Evolutionary conservation across 805 yeast genomes (phyloP).

Genomic region (Hanseniaspora hatyaiensis): DNA sequence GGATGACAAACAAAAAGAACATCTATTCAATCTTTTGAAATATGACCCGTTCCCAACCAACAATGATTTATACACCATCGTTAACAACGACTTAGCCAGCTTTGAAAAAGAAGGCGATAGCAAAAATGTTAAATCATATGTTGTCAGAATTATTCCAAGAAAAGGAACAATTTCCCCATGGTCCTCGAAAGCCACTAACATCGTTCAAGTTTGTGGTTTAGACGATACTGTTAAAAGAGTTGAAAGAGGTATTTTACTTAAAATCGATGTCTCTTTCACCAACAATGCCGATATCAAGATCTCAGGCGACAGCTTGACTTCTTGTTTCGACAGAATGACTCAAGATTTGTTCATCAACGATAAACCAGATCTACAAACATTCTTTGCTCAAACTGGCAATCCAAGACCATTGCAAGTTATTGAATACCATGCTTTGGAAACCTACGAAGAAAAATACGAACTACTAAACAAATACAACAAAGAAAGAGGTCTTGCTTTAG

Average conservation of each 20-base stretch:
- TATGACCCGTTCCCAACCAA: constrained; percentile 42
- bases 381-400: constrained; percentile 59
- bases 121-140: constrained; percentile 16
- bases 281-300: constrained; percentile 50
- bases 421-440: constrained; percentile 25
- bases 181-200: constrained; percentile 97
- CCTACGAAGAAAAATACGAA: constrained; percentile 31
- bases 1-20: constrained; percentile 33
- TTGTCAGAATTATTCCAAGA: constrained; percentile 76
- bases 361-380: constrained; percentile 55
- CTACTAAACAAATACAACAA: constrained; percentile 67
- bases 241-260: constrained; percentile 77
- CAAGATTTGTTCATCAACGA: constrained; percentile 50
- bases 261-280: constrained; percentile 60
- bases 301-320: constrained; percentile 50
- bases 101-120: constrained; percentile 16
- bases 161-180: constrained; percentile 96
- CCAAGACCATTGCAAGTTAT: constrained; percentile 78
- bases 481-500: constrained; percentile 84
- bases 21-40: constrained; percentile 52
- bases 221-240: constrained; percentile 60
- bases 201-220: constrained; percentile 78
- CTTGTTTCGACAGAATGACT: constrained; percentile 90
- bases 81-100: constrained; percentile 23
- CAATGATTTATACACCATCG: constrained; percentile 27